Percentiles rank a stretch among this genome's conserved stretches.
These are phyloP conservation scores for Xylaria grammica DNA, from an alignment of 495 filamentous ascomycete genomes.

Conservation along the genomic window DNA sequence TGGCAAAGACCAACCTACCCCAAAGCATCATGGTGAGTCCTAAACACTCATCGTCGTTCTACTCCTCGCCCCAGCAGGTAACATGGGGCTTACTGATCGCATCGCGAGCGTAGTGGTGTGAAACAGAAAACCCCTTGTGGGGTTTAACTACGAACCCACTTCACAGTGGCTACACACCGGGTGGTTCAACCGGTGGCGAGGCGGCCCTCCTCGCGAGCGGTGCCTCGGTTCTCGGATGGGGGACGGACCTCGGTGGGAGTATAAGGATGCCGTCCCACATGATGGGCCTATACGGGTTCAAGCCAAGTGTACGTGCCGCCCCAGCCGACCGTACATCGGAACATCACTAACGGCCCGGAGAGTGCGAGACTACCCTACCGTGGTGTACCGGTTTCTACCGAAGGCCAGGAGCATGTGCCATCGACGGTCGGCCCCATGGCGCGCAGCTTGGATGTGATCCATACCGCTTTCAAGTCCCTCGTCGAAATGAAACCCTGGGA, in stretches of 20 bases:
- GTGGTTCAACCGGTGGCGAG: conserved; percentile 83
- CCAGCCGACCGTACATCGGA: neutral
- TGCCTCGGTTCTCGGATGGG: conserved; percentile 78
- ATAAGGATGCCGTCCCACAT: conserved; percentile 81
- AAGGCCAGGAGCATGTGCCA: conserved; percentile 78
- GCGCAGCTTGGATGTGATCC: conserved; percentile 72
- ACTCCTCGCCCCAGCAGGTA: conserved; percentile 15
- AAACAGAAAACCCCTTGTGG: conserved; percentile 80
- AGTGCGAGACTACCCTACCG: conserved; percentile 59
- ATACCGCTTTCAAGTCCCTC: conserved; percentile 74
- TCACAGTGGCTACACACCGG: conserved; percentile 74
- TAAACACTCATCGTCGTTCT: conserved; percentile 54
- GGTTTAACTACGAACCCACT: conserved; percentile 76
- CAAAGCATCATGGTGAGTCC: conserved; percentile 74
- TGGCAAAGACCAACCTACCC: conserved; percentile 84
- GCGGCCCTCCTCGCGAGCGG: conserved; percentile 74
- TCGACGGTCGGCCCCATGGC: conserved; percentile 85
- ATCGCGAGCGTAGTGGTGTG: conserved; percentile 55
- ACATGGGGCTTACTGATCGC: neutral
- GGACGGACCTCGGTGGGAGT: conserved; percentile 83
- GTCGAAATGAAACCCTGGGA: conserved; percentile 80
- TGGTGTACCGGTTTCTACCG: conserved; percentile 52
- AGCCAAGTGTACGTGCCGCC: conserved; percentile 52
- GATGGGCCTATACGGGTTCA: conserved; percentile 81
- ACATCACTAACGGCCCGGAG: conserved; percentile 8